Base-by-base conservation (phyloP, 768 basidiomycete species). In the Calocera viscosa region DNA sequence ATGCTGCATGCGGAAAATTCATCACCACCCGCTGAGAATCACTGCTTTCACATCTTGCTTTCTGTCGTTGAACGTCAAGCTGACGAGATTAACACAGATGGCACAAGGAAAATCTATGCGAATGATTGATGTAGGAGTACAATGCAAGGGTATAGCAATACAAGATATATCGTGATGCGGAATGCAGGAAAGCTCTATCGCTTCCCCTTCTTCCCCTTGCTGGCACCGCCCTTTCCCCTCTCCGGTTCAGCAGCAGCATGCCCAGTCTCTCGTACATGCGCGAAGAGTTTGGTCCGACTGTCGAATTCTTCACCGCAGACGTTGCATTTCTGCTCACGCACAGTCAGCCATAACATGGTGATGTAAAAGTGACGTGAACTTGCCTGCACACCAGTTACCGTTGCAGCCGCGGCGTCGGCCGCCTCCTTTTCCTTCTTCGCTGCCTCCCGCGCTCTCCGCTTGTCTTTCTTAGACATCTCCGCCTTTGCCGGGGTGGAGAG, bases 401-500 rank as follows among this genome's bases (percentile, higher is more conserved):
- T 17, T 8, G 43, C 53, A 64, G 72, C 76, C 26, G 69, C 73
- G 38, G 71, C 72, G 35, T 73, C 73, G 43, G 77, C 76, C 16
- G 72, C 78, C 49, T 72, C 74, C 68, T 79, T 78, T 3, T 78
- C 80, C 74, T 88, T 91, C 79, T 86, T 91, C 60, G 83, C 80
- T 1, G 79, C 84, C 74, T 95, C 90, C 60, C 85, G 81, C 19
- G 87, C 86, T 63, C 86, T 82, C 60, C 94, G 79, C 75, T 87
- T 91, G 34, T 96, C 91, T 67, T 84, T 85, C 76, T 96, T 97
- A 5, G 91, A 84, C 68, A 82, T 70, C 63, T 76, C 73, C 19
- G 66, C 24, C 28, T 69, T 67, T 2, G 41, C n/a, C 1, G 24
- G 60, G 53, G 64, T 40, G 47, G 66, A 17, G 64, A 38, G 60